phyloP scores from a whole-genome alignment of 805 yeast species.

The Maudiozyma turicensis region DNA sequence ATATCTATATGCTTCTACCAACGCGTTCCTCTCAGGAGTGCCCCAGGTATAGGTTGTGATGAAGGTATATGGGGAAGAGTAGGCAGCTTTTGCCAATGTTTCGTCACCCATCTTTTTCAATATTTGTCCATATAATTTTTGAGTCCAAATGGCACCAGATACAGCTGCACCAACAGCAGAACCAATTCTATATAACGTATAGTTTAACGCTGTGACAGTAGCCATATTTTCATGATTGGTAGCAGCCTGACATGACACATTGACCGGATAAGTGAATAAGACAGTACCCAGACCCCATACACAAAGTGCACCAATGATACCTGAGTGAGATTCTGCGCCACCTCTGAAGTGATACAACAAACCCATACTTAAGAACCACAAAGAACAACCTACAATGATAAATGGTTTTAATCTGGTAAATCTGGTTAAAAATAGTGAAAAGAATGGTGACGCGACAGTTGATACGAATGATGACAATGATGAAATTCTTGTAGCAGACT shows the following conservation, averaged over 20 bases:
- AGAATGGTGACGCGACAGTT: slow-evolving; percentile 46
- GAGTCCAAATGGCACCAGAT: slow-evolving; percentile 69
- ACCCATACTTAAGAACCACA: slow-evolving; percentile 58
- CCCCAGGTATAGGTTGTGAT: slow-evolving; percentile 47
- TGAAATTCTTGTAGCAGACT: slow-evolving; percentile 57
- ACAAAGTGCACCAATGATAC: slow-evolving; percentile 58
- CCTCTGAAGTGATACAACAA: slow-evolving; percentile 47
- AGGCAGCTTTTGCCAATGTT: slow-evolving; percentile 37
- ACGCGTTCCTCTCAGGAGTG: slow-evolving; percentile 47
- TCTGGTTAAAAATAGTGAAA: slow-evolving; percentile 43
- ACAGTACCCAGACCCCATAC: slow-evolving; percentile 65
- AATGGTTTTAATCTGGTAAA: slow-evolving; percentile 48
- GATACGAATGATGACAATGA: slow-evolving; percentile 57
- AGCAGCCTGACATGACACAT: slow-evolving; percentile 50
- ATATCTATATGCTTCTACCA: slow-evolving; percentile 48
- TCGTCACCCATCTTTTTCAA: slow-evolving; percentile 31
- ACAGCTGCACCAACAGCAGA: slow-evolving; percentile 53
- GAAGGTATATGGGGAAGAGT: slow-evolving; percentile 45
- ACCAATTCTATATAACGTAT: slow-evolving; percentile 55
- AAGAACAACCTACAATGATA: slow-evolving; percentile 45
- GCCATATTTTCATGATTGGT: slow-evolving; percentile 63
- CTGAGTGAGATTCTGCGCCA: slow-evolving; percentile 39
- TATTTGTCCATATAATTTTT: slow-evolving; percentile 40
- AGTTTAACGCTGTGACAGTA: slow-evolving; percentile 47
- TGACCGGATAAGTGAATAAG: slow-evolving; percentile 56